Percentiles rank a stretch among this genome's conserved stretches.
phyloP scores from a whole-genome alignment of 2,329 filamentous ascomycete genomes.

The Lecanoromycetidae sp. region DNA sequence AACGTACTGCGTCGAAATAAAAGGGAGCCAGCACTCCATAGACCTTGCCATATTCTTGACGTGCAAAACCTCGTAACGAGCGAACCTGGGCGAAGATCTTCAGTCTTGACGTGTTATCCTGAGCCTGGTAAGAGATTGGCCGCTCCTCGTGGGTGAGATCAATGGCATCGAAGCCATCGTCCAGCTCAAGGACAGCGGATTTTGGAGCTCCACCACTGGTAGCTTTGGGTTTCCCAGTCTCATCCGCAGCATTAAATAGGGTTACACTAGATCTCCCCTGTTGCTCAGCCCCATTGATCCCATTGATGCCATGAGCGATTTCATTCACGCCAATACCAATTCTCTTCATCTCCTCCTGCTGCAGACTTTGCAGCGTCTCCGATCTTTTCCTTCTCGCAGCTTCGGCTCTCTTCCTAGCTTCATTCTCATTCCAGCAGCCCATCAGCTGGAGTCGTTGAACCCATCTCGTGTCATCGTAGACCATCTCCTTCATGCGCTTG shows the following conservation, averaged over 20 bases:
- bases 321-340: constrained; percentile 21
- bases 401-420: constrained; percentile 71
- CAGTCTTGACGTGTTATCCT: constrained; percentile 54
- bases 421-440: constrained; percentile 81
- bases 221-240: constrained; percentile 29
- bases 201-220: constrained; percentile 22
- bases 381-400: constrained; percentile 47
- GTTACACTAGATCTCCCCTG: constrained; percentile 38
- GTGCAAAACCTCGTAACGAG: constrained; percentile 72
- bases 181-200: constrained; percentile 27
- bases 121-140: constrained; percentile 23
- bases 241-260: constrained; percentile 60
- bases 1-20: constrained; percentile 67
- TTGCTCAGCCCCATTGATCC: constrained; percentile 18
- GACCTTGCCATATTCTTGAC: constrained; percentile 81
- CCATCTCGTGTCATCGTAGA: constrained; percentile 96
- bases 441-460: constrained; percentile 74
- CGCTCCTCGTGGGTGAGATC: constrained; percentile 37
- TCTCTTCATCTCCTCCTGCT: background rate
- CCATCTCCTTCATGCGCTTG: constrained; percentile 87
- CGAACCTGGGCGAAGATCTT: constrained; percentile 56
- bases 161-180: constrained; percentile 73
- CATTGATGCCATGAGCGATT: background rate
- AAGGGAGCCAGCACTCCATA: constrained; percentile 82
- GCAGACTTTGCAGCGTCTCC: constrained; percentile 36